Base-by-base conservation (phyloP, 2,329 filamentous ascomycete genomes). In the Aspergillus transmontanensis region DNA sequence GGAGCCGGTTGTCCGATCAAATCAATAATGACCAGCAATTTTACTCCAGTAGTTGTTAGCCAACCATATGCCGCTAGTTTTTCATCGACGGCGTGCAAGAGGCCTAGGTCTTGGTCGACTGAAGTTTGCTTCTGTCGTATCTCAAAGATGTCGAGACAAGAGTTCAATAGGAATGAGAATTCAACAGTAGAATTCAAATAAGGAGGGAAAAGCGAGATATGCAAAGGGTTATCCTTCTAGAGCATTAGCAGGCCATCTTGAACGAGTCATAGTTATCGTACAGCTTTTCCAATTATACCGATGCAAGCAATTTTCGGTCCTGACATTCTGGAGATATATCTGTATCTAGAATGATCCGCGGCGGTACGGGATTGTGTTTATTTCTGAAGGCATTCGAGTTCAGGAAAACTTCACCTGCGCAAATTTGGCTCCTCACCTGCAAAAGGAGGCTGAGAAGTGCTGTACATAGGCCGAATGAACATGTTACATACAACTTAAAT, bases 1-100 rank as follows among this genome's bases (percentile, higher is more conserved):
- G 71, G 64, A 9, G 83, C 79, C 57, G 85, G 81, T 26, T 90
- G 83, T 1, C 93, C 94, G 69, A 93, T 88, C 86, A 96, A 93
- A 80, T 99, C 94, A 34, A 98, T 90, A 4, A 97, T 87, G 66
- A 93, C 90, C 39, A 98, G 89, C 73, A 99, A 89, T 76, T 94
- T 94, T 67, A 97, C 88, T 46, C 93, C 93, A 30, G 95, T 98
- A 79, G 97, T 98, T 61, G 95, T 97, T 79, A 98, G 87, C 88
- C 92, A 97, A 72, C 95, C 95, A 81, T 98, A 99, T 69, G 93
- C 91, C 41, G 94, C 93, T 54, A 98, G 85, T 30, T 94, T 87
- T 81, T 99, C 94, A 81, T 98, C 95, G 64, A 98, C 85, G 63
- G 94, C 93, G 80, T 98, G 94, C 57, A 99, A 85, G 14, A 98